phyloP scores from a whole-genome alignment of 768 basidiomycete genomes.

The Rhodotorula sphaerocarpa region DNA sequence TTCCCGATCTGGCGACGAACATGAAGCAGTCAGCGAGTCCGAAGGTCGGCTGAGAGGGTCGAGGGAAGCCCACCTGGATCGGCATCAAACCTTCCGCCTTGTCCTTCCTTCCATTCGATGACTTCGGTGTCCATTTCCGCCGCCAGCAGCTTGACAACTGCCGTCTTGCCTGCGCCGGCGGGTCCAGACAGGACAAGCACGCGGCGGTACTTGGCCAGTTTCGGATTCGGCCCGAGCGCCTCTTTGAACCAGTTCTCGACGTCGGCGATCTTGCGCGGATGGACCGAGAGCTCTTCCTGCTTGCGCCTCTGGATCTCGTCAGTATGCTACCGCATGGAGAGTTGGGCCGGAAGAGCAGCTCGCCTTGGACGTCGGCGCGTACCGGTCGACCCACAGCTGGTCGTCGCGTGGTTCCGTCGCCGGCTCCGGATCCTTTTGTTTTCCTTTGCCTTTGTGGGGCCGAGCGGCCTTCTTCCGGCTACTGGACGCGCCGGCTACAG shows the following conservation, averaged over 20 bases:
- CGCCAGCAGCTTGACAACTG: slow-evolving; percentile 67
- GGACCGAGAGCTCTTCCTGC: slow-evolving; percentile 37
- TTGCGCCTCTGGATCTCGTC: neutral
- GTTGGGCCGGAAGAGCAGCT: neutral
- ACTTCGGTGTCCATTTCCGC: slow-evolving; percentile 68
- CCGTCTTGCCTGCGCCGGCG: slow-evolving; percentile 82
- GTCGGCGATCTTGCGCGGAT: slow-evolving; percentile 43
- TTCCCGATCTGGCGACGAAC: slow-evolving; percentile 20
- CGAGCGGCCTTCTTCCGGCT: too few relatives aligned
- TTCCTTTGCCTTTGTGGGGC: too few relatives aligned
- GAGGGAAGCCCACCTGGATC: too few relatives aligned
- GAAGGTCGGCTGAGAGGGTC: too few relatives aligned
- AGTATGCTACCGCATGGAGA: neutral
- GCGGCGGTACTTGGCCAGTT: slow-evolving; percentile 67
- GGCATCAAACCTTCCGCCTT: slow-evolving; percentile 13
- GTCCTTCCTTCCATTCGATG: slow-evolving; percentile 53
- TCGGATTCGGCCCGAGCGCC: slow-evolving; percentile 37
- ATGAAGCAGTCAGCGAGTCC: too few relatives aligned
- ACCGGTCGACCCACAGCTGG: slow-evolving; percentile 34
- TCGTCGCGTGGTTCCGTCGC: neutral
- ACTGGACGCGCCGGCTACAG: neutral
- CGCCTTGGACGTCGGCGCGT: slow-evolving; percentile 13
- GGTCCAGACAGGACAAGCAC: slow-evolving; percentile 79
- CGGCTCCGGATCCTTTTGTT: neutral
- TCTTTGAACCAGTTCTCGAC: slow-evolving; percentile 40